Conservation (phyloP, 495 filamentous ascomycete genomes). For the Stereocaulon alpinum region DNA sequence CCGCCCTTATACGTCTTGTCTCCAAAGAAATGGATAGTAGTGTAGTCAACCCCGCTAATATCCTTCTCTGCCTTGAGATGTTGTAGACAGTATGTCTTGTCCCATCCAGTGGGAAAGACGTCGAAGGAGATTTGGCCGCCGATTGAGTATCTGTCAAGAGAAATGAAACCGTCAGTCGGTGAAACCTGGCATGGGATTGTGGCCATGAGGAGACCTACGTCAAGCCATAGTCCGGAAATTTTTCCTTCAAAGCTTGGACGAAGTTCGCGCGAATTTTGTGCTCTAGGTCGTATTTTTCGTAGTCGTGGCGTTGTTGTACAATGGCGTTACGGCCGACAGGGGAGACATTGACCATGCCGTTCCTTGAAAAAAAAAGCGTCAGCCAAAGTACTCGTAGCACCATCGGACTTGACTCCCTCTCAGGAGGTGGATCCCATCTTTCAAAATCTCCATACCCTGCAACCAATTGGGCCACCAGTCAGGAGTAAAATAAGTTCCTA, state of each 20-base stretch:
- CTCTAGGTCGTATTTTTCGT: constrained; percentile 63
- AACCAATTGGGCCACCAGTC: neutral
- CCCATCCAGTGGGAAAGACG: constrained; percentile 93
- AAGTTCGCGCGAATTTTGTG: constrained; percentile 63
- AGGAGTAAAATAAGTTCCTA: neutral
- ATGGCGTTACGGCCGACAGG: constrained; percentile 89
- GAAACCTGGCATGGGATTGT: too few relatives aligned
- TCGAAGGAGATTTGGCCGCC: constrained; percentile 98
- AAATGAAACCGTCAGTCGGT: neutral
- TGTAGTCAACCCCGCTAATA: constrained; percentile 56
- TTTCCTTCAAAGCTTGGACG: constrained; percentile 62
- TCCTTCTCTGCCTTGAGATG: constrained; percentile 77
- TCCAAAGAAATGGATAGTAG: constrained; percentile 92
- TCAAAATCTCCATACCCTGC: neutral
- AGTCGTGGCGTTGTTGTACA: constrained; percentile 67
- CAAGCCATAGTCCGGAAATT: constrained; percentile 72
- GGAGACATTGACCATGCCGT: constrained; percentile 93
- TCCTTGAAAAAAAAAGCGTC: constrained; percentile 28
- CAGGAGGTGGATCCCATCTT: neutral
- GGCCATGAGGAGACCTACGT: constrained; percentile 48
- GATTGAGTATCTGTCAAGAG: constrained; percentile 61
- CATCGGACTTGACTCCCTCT: neutral
- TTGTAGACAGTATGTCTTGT: constrained; percentile 94
- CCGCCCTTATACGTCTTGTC: constrained; percentile 86
- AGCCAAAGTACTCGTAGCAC: neutral